phyloP scores from a whole-genome alignment of 2,329 filamentous ascomycete genomes.

The Colletotrichum endophyticum region DNA sequence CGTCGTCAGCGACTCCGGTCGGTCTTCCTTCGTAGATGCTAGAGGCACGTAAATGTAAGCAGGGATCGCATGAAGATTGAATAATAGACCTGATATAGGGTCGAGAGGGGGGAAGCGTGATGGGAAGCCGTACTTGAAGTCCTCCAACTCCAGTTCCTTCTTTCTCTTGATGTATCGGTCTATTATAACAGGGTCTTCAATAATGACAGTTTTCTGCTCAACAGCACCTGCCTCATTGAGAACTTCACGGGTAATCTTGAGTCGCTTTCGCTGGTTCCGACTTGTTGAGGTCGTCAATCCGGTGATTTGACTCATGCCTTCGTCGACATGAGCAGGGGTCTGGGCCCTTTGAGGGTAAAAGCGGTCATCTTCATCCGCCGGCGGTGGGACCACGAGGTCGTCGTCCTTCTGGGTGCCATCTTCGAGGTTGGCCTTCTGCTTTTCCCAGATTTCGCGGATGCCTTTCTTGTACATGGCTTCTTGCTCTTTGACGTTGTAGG shows the following conservation, averaged over 20 bases:
- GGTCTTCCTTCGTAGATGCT: constrained; percentile 24
- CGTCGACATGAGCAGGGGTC: constrained; percentile 72
- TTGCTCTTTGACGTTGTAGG: constrained; percentile 96
- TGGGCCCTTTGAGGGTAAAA: constrained; percentile 76
- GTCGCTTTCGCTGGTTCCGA: constrained; percentile 69
- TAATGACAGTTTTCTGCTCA: constrained; percentile 69
- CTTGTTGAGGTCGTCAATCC: constrained; percentile 70
- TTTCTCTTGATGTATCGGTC: constrained; percentile 84
- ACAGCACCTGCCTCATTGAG: constrained; percentile 49
- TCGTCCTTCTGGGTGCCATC: constrained; percentile 73
- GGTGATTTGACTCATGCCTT: constrained; percentile 81
- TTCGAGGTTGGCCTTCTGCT: constrained; percentile 79
- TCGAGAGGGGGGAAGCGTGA: neutral
- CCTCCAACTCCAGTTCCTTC: constrained; percentile 72
- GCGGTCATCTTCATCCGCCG: constrained; percentile 67
- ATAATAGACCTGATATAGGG: constrained; percentile 5
- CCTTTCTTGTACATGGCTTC: constrained; percentile 91
- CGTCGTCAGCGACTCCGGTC: constrained; percentile 20
- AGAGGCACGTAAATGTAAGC: constrained; percentile 20
- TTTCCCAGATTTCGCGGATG: constrained; percentile 91
- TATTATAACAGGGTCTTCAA: constrained; percentile 86
- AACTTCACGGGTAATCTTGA: constrained; percentile 74
- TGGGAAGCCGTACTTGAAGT: constrained; percentile 21
- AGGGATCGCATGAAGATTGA: constrained; percentile 19
- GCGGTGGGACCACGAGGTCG: constrained; percentile 58